Base-by-base conservation (phyloP, 257 asterid species). In the Solanum sitiens region DNA sequence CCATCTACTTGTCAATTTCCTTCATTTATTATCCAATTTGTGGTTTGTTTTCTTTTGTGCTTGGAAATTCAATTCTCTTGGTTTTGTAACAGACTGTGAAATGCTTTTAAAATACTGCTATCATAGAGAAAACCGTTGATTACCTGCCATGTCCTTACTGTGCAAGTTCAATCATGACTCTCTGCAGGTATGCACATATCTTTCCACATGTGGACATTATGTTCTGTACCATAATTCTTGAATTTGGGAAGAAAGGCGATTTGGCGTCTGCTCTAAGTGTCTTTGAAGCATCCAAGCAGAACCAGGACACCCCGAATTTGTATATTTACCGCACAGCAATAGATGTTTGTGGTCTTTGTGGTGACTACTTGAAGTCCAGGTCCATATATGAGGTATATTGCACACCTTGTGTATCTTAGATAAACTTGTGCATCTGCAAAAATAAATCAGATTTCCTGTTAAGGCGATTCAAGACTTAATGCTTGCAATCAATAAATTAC, bases 291-390 rank as follows among this genome's bases (percentile, higher is more conserved):
- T 92, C 95, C 90, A 95, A 91, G 89, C 91, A 90, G 89, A 89
- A 85, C 25, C 88, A 87, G 86, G 92, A 87, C 88, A 88, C 90
- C 88, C 98, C 96, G 68, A 95, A 92, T 92, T 93, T 93, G 96
- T 95, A 92, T 87, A 93, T 92, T 45, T 94, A 92, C 91, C 95
- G 98, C 88, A 92, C 98, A 91, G 89, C 95, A 85, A 95, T 97
- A 91, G 99, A 97, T 92, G 98, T 92, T 85, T 97, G 99, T 85
- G 98, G 99, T 86, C 97, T 94, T 92, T 97, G 98, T 90, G 98
- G 98, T 45, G 93, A 95, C 92, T 93, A 89, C 92, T 68, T 92
- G 93, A 95, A 95, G 94, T 93, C 99, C 30, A 92, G 99, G 89
- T 80, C 91, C 89, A 95, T 97, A 87, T 97, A 91, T 84, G 94